Evolutionary conservation across 768 basidiomycete species (phyloP), one percentile per base, ranked within the genome.

Genomic region (Leucogyrophana mollusca): DNA sequence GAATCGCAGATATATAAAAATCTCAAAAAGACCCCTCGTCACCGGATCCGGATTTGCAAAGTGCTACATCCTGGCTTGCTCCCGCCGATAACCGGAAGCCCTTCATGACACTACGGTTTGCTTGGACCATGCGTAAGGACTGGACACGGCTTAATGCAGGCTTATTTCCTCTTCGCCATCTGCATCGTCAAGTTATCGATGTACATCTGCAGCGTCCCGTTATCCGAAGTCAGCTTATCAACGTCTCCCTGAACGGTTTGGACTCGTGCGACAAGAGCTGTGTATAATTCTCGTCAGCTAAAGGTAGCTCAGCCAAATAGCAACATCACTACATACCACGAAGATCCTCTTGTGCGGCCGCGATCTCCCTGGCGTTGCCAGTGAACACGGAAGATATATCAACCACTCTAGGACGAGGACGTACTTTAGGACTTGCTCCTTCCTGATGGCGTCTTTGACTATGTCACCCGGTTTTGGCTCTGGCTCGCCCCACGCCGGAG

Each of bases 141-240:
- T 30, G 27, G 27, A 30, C 13, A 30, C 27, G 13, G 27, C 13
- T 6, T 13, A 13, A 30, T 7, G 13, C 27, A 7, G 27, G 27
- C 13, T 77, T 65, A 87, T 63, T 85, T 78, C 50, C 87, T 73
- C 60, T 83, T 88, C 23, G 88, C 85, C 82, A 91, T 88, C 64
- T 93, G 90, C 57, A 88, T 74, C 0, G 90, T 92, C 56, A 93
- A 61, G 56, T 93, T 93, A 60, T 93, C 89, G 58, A 91, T 90
- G 59, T 93, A 93, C 82, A 84, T 86, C 59, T 93, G 90, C 45
- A 93, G 68, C 5, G 84, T 91, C 46, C 83, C 82, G 52, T 93
- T 93, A 40, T 84, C 86, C 4, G 88, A 86, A 2, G 74, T 68
- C 17, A 93, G 72, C 63, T 87, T 90, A 51, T 91, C 86, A n/a